Percentiles rank a stretch among this genome's conserved stretches.
phyloP scores from a whole-genome alignment of 345 rosid species.

The Salix purpurea region DNA sequence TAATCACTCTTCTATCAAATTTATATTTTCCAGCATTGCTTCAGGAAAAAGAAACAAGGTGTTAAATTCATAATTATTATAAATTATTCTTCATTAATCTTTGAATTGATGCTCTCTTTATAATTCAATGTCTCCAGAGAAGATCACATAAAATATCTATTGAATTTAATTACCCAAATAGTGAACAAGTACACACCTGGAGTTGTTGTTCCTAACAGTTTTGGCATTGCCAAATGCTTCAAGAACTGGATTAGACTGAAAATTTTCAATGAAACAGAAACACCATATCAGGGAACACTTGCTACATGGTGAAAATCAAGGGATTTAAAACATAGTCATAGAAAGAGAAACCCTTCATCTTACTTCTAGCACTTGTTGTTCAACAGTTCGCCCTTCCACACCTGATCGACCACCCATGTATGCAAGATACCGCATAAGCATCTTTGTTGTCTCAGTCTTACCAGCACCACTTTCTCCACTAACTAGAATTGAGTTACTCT shows the following conservation, averaged over 20 bases:
- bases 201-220: constrained; percentile 96
- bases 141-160: background rate
- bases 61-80: background rate
- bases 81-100: background rate
- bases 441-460: constrained; percentile 99
- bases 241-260: constrained; percentile 99
- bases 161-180: background rate
- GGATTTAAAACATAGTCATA: background rate
- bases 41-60: background rate
- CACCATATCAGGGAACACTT: constrained; percentile 23
- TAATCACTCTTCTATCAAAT: background rate
- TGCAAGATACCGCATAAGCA: constrained; percentile 99
- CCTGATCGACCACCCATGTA: constrained; percentile 97
- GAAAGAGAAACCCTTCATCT: constrained; percentile 21
- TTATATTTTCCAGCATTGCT: background rate
- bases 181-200: constrained; percentile 47
- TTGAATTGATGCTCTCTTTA: background rate
- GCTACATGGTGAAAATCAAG: background rate
- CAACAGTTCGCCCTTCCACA: constrained; percentile 98
- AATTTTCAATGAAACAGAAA: constrained; percentile 25
- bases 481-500: constrained; percentile 98
- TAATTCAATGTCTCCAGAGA: constrained; percentile 1
- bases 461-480: constrained; percentile 99
- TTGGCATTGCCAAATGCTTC: constrained; percentile 99
- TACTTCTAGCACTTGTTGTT: constrained; percentile 99